Evolutionary conservation across 139 green algal genomes (phyloP), one percentile per base, ranked within the genome.

Genomic region (Coelastrella sp.): DNA sequence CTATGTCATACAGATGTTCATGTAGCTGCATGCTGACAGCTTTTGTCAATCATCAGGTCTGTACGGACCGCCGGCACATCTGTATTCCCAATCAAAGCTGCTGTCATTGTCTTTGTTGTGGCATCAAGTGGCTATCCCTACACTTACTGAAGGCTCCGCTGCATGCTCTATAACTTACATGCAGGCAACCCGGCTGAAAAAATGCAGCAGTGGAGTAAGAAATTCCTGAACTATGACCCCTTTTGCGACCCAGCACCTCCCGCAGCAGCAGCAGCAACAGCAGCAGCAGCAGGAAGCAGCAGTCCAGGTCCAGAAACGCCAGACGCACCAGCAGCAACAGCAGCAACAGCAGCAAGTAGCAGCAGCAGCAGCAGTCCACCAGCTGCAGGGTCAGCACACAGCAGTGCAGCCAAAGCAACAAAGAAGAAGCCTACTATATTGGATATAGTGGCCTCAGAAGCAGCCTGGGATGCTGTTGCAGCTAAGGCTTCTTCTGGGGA

Each of bases 171-270:
- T 49, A 3, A 49, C 35, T 3, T 49, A 49, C 35, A 49, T 3
- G 75, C 60, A 75, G 35, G 74, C 75, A 91, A 91, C 59, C 86
- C 90, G 11, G 90, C 90, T 56, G 70, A 85, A 73, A 81, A 85
- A 35, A 93, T 93, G 90, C 90, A 93, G 85, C 90, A 93, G 63
- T 91, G 87, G 90, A 93, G 87, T 73, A 79, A 81, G 20, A 89
- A 90, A 59, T 60, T 88, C 56, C 58, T 89, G 7, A 79, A 88
- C 35, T 83, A 79, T 12, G 82, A 91, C 56, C 85, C 90, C 0
- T 73, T 89, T 6, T 65, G 72, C 56, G 73, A 81, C 24, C 66
- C 56, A 14, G 20, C 15, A 24, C 78, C 68, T n/a, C 8, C 25
- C 22, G 15, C 85, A 78, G 8, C 86, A 85, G 86, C 60, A 65